Evolutionary conservation across 352 stramenopile species (phyloP), one percentile per base, ranked within the genome.

Genomic region (Pythium insidiosum): DNA sequence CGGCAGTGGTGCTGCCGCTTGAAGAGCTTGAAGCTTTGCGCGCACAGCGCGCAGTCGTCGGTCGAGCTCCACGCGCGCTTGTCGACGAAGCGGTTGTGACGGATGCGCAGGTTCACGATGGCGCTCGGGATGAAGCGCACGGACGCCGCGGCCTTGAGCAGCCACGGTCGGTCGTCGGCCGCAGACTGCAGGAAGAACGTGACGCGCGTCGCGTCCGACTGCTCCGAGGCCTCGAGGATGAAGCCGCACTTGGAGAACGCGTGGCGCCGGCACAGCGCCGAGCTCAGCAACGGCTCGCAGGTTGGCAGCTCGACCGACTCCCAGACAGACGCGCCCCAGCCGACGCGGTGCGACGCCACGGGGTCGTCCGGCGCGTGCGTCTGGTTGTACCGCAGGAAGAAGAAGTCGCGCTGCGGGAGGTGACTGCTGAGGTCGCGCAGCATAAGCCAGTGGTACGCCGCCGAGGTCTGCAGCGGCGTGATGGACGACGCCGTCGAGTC

Each of bases 351-450:
- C n/a, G 49, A 58, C 45, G 36, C 51, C 33, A 38, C 43, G 47
- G 59, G 58, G 38, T 70, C 67, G 4, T 73, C 61, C 19, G 45
- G 57, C 50, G 54, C 43, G 53, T 76, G 84, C 34, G 28, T 63
- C 51, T 84, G 69, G 49, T 82, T 77, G 54, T 83, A 90, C 15
- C 76, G 72, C 72, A 89, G 76, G 48, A 86, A 89, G 43, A 90
- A 63, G 34, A 85, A 88, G 40, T 92, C 80, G 35, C 77, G 64
- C n/a, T 76, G 45, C 18, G 76, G 79, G 1, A 75, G 41, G 45
- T 75, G 59, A 16, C 64, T 55, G 20, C 61, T 68, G 35, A 68
- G 34, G 47, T 87, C 72, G 33, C 76, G 81, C n/a, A 88, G 46
- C 19, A 73, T 71, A 30, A 89, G 47, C 80, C 80, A 92, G 57